phyloP scores from a whole-genome alignment of 257 asterid genomes.

The Plectranthus barbatus region DNA sequence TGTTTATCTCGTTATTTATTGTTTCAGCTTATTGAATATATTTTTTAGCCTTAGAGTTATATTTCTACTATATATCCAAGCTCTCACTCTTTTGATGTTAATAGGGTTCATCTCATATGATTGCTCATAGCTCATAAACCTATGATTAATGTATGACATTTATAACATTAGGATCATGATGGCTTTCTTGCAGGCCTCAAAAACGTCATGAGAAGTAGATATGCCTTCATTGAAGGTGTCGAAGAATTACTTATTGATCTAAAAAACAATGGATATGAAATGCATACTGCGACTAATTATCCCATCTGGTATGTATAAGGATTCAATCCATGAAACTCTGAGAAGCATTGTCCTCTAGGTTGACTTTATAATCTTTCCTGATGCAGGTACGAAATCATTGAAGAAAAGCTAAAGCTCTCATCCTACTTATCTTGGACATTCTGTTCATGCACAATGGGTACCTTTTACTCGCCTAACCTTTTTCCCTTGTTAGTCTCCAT shows the following conservation, averaged over 20 bases:
- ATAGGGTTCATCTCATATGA: neutral
- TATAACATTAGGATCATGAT: neutral
- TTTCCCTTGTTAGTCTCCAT: neutral
- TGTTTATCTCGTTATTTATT: too few species aligned
- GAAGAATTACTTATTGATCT: constrained; percentile 60
- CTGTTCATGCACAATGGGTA: constrained; percentile 90
- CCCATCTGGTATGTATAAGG: constrained; percentile 61
- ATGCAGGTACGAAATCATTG: constrained; percentile 79
- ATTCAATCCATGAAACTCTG: constrained; percentile 1
- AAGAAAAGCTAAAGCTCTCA: constrained; percentile 75
- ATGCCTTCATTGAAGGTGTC: constrained; percentile 71
- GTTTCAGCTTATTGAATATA: too few species aligned
- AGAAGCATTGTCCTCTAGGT: constrained; percentile 12
- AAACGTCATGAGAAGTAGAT: constrained; percentile 68
- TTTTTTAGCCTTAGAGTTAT: too few species aligned
- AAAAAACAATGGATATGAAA: constrained; percentile 71
- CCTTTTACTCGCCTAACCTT: neutral
- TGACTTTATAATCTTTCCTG: constrained; percentile 2
- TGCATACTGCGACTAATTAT: constrained; percentile 87
- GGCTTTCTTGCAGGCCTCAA: constrained; percentile 57
- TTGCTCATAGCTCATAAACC: neutral
- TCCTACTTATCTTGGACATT: constrained; percentile 89
- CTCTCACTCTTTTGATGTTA: neutral
- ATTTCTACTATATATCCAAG: neutral
- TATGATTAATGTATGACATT: neutral